Conservation (phyloP, 2,329 filamentous ascomycete genomes). For the Fusarium lyarnte region DNA sequence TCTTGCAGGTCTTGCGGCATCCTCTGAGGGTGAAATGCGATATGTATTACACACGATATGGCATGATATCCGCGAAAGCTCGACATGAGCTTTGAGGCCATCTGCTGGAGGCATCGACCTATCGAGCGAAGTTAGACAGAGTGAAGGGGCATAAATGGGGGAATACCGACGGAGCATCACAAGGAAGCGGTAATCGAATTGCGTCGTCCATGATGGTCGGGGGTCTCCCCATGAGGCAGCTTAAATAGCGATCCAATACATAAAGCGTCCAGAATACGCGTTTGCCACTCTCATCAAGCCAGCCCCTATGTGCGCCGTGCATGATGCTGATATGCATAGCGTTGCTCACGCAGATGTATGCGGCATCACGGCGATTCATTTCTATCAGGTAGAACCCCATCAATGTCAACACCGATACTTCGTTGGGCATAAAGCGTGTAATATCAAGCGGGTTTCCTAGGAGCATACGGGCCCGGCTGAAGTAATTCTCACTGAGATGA, state of each 20-base stretch:
- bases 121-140: background rate
- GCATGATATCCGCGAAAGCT: slow-evolving; percentile 58
- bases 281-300: slow-evolving; percentile 55
- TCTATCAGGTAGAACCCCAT: slow-evolving; percentile 62
- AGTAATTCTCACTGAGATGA: slow-evolving; percentile 55
- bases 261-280: slow-evolving; percentile 64
- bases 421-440: slow-evolving; percentile 52
- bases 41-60: slow-evolving; percentile 60
- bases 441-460: slow-evolving; percentile 60
- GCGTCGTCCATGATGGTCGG: slow-evolving; percentile 58
- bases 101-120: slow-evolving; percentile 56
- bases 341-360: slow-evolving; percentile 57
- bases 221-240: slow-evolving; percentile 61
- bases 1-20: slow-evolving; percentile 38
- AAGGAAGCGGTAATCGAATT: slow-evolving; percentile 55
- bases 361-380: slow-evolving; percentile 59
- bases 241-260: slow-evolving; percentile 59
- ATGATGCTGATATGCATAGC: slow-evolving; percentile 60
- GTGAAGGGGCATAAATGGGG: background rate
- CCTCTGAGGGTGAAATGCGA: slow-evolving; percentile 49
- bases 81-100: slow-evolving; percentile 58
- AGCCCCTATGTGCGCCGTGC: slow-evolving; percentile 58
- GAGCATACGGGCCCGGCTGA: slow-evolving; percentile 54
- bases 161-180: slow-evolving; percentile 52
- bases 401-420: slow-evolving; percentile 56